Base-by-base conservation (phyloP, 1,284 basidiomycete genomes). In the Microbotryum saponariae region DNA sequence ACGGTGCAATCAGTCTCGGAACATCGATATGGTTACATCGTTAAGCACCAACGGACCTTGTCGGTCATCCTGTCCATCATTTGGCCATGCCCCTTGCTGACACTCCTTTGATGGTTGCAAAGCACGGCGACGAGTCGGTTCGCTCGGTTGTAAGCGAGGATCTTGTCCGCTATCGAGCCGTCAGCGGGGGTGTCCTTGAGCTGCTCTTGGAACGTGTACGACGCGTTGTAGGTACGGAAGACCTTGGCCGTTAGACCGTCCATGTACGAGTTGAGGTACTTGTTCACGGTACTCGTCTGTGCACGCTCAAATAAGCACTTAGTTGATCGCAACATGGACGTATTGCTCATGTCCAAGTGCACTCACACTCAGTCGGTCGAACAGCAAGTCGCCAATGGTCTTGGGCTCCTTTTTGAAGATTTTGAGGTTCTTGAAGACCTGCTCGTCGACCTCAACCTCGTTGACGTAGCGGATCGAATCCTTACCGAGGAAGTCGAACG, bases 211-310 rank as follows among this genome's bases (percentile, higher is more conserved):
- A 97, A 94, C 2, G 92, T 94, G 76, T 84, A 85, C 31, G 92
- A 97, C 20, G 92, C 92, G 73, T 97, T 97, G 79, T 89, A 97
- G 60, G 92, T 97, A 90, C 92, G 92, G 82, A 97, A 97, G 25
- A 97, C 92, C 76, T 97, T 97, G 59, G 92, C 92, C 1, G 92
- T 93, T 27, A 97, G 81, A 20, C 93, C 93, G 69, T 91, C 89
- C 92, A 97, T 97, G 75, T 94, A 91, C 48, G 82, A 83, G 51
- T 83, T 83, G 61, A 97, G 80, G 76, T 96, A 89, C 73, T 91
- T 92, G 79, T 97, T 97, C 65, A 97, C 78, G 3, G 80, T 78
- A 3, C 81, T 77, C 1, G 92, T 94, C 91, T 96, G 72, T 44
- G 25, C 14, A 18, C 31, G 18, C n/a, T n/a, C 1, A 20, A 6